Evolutionary conservation across 2,329 filamentous ascomycete species (phyloP), one percentile per base, ranked within the genome.

Genomic region (Fulvia fulva): DNA sequence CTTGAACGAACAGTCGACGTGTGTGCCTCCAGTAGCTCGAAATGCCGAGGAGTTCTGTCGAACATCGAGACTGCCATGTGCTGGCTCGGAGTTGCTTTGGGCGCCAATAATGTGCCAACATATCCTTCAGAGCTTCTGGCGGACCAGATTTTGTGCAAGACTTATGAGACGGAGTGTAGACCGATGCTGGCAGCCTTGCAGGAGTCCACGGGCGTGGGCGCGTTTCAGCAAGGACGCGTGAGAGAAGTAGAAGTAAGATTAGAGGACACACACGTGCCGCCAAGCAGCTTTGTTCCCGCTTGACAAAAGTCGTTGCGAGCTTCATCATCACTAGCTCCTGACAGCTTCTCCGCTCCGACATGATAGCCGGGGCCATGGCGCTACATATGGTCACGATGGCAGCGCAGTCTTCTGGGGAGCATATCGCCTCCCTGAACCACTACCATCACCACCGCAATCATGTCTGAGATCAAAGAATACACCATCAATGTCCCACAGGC

Each of bases 401-500:
- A 19, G 14, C 7, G 37, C 14, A 7, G n/a, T n/a, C 47, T n/a
- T n/a, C 25, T 26, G 25, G 25, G 2, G 3, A 5, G 21, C 12
- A 32, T 5, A 21, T 21, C 9, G 19, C 26, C 45, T 7, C 16
- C 14, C 28, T 32, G 8, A 2, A 32, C 28, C 28, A 32, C 28
- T 32, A 12, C 28, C 28, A 32, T 32, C 28, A 19, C 8, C 11
- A 21, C 21, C 14, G 19, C 26, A 26, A 51, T 16, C 26, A 63
- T 63, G 61, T 46, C 61, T 11, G 53, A 45, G 21, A 32, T 63
- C 53, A 63, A 58, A 28, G 50, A 57, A 14, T 63, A 59, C 46
- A 61, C 26, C 8, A 55, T 61, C 30, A 37, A 60, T 21, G 61
- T 63, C 1, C 61, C 61, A 21, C 61, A 63, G 23, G 49, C 51